Conservation (phyloP, 805 yeast genomes). For the Suhomyces emberorum region DNA sequence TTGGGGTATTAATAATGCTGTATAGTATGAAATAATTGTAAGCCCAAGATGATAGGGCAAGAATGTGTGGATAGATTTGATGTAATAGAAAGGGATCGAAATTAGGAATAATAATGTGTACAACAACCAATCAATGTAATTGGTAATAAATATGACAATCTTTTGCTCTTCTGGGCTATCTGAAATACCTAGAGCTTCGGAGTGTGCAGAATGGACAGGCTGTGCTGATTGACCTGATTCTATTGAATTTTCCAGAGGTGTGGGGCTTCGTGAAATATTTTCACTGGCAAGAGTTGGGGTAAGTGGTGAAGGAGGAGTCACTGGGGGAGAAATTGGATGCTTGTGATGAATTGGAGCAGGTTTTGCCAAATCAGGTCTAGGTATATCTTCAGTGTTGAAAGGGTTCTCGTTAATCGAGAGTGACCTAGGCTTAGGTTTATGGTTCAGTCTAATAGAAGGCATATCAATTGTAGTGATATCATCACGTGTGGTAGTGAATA, state of each 20-base stretch:
- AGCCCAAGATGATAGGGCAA: constrained; percentile 62
- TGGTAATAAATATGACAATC: constrained; percentile 34
- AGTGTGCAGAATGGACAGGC: neutral
- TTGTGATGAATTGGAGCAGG: constrained; percentile 7
- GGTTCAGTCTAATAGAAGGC: constrained; percentile 1
- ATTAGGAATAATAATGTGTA: constrained; percentile 46
- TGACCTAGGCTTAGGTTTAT: neutral
- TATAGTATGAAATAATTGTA: constrained; percentile 54
- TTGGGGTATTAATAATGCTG: constrained; percentile 45
- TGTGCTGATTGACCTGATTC: neutral
- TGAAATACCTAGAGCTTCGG: neutral
- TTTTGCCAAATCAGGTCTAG: constrained; percentile 3
- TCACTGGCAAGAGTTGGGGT: too few relatives aligned
- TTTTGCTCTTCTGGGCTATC: constrained; percentile 1
- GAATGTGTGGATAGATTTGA: constrained; percentile 45
- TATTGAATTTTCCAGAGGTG: neutral
- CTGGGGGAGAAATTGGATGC: neutral
- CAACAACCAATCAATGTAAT: constrained; percentile 54
- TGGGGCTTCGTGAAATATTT: too few relatives aligned
- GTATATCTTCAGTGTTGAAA: constrained; percentile 4
- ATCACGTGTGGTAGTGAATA: constrained; percentile 25
- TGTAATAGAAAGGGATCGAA: constrained; percentile 61
- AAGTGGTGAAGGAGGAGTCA: neutral
- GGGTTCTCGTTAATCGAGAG: constrained; percentile 15
- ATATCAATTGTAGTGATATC: constrained; percentile 41